These are phyloP conservation scores for Arthrobotrys pseudoclavata DNA, from an alignment of 2,329 filamentous ascomycete species.

Conservation along the genomic window DNA sequence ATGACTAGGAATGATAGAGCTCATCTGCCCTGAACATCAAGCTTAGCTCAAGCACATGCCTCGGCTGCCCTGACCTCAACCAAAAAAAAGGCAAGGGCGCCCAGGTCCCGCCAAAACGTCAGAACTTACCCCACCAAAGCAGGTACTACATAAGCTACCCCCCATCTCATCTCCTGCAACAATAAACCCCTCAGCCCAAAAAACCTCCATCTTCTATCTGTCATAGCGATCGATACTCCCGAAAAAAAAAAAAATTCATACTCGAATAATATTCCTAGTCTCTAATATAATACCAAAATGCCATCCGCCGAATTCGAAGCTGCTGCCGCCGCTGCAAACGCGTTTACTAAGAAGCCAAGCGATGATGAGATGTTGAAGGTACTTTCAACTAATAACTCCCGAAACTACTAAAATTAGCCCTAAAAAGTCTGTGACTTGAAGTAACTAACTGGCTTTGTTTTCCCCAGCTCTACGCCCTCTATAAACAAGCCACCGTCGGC, in stretches of 20 bases:
- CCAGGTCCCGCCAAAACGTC: not conserved
- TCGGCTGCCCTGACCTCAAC: constrained; percentile 20
- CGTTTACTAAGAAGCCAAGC: constrained; percentile 42
- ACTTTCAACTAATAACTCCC: not conserved
- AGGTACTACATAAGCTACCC: not conserved
- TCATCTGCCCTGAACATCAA: not conserved
- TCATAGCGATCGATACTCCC: not conserved
- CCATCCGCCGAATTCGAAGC: constrained; percentile 46
- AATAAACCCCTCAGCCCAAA: not conserved
- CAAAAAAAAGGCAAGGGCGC: not conserved
- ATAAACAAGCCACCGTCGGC: constrained; percentile 60
- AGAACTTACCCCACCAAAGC: constrained; percentile 15
- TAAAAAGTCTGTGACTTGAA: no score
- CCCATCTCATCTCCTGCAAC: not conserved
- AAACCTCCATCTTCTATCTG: not conserved
- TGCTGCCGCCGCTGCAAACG: constrained; percentile 32
- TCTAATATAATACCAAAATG: constrained; percentile 28
- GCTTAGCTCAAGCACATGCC: constrained; percentile 12
- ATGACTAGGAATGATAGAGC: constrained; percentile 11
- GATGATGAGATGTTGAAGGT: constrained; percentile 48
- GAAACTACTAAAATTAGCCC: no score
- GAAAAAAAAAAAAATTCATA: not conserved
- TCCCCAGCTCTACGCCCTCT: constrained; percentile 58
- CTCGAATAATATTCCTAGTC: not conserved
- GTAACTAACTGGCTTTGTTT: no score